Evolutionary conservation across 2,329 filamentous ascomycete genomes (phyloP), one percentile per base, ranked within the genome.

Genomic region (Neopestalotiopsis clavispora): DNA sequence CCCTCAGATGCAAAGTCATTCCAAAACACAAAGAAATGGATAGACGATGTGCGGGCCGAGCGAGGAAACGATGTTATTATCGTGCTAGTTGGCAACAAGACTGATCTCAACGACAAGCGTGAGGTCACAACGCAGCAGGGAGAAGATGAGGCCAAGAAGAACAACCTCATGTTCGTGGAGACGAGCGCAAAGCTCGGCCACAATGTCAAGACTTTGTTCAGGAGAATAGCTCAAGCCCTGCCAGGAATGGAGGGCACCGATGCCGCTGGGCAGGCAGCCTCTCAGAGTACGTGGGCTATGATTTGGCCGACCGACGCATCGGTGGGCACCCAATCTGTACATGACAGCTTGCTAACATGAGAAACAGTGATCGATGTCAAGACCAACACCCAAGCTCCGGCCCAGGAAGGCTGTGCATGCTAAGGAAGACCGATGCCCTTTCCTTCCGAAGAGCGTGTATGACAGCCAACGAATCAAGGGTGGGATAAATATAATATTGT

Each of bases 11-110:
- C 92, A 72, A 98, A 98, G 83, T 97, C 94, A 30, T 99, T 99
- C 86, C 93, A 98, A 80, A 98, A 99, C 83, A 99, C 96, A 67
- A 91, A 95, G 78, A 99, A 99, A 87, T 99, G 97, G 96, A 97
- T 99, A 74, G 96, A 99, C 79, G 96, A 99, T 79, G 96, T 99
- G 69, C 90, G 96, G 71, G 95, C 95, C 65, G 96, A 99, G 85
- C 90, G 96, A 78, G 96, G 96, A 65, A 97, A 97, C 85, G 96
- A 99, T 82, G 97, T 99, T 70, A 99, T 99, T 77, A 98, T 99
- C 77, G 96, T 99, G 61, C 85, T 99, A 61, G 97, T 99, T 52
- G 96, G 96, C 74, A 99, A 99, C 87, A 99, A 99, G 90, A 99
- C 96, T 59, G 96, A 99, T 87, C 83, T 99, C 81, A 97, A 96